Base-by-base conservation (phyloP, 257 asterid genomes). In the Ocimum tenuiflorum region DNA sequence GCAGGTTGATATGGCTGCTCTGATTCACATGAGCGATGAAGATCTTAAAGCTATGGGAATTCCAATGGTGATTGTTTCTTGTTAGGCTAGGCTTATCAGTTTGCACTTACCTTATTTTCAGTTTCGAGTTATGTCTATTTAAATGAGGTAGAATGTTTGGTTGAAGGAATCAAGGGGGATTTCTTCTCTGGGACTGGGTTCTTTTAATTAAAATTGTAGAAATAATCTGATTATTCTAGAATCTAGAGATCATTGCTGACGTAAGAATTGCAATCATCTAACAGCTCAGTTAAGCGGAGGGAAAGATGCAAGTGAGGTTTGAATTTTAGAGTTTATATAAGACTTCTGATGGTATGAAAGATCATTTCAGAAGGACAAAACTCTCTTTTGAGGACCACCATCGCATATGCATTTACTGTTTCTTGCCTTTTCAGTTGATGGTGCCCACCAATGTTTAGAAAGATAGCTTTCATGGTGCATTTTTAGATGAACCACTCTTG, bases 1-100 rank as follows among this genome's bases (percentile, higher is more conserved):
- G 65, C 85, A 94, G 99, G 96, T 94, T 66, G 99, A 94, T 84
- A 90, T 94, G 99, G 67, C 91, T 43, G 89, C 97, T 70, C 96
- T 94, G 22, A 60, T 86, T 63, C 97, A 94, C 81, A 94, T 94
- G 99, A 81, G 86, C 15, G 99, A 90, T 74, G 99, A 94, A 43
- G 99, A 94, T 82, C 96, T 94, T 52, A 94, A 90, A 83, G 96
- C 95, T 61, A 64, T 94, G 86, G 97, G 97, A 78, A 86, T 94
- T 67, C 99, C 99, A 52, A 94, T 94, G 99, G 99, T 94, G 65
- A 76, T 80, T 69, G 35, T 58, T 76, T 12, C 53, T n/a, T 45
- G 19, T 35, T 49, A 14, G 65, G 24, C 51, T 66, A 52, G 51
- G 45, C 64, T 33, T 46, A 23, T 51, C n/a, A 1, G 3, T 43